Percentiles rank a stretch among this genome's conserved stretches.
phyloP scores from a whole-genome alignment of 352 stramenopile genomes.

The Pythium aristosporum region DNA sequence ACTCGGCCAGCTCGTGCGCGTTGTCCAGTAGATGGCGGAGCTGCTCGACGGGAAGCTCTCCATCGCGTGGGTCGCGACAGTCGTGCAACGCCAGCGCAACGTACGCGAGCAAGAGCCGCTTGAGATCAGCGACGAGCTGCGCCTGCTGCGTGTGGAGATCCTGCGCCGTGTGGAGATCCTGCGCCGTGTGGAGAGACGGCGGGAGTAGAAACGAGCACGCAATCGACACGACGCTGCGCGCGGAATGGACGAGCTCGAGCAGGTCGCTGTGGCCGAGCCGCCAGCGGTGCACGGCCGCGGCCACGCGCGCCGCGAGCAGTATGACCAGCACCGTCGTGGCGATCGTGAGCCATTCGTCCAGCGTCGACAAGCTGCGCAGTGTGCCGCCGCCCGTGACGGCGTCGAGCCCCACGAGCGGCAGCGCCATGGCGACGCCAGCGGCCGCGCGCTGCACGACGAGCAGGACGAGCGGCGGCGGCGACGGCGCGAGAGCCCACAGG shows the following conservation, averaged over 20 bases:
- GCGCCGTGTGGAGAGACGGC: slow-evolving; percentile 11
- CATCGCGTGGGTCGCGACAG: slow-evolving; percentile 28
- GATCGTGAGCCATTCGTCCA: slow-evolving; percentile 38
- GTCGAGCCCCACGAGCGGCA: neutral
- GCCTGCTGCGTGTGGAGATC: slow-evolving; percentile 28
- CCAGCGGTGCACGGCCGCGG: slow-evolving; percentile 44
- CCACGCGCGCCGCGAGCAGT: slow-evolving; percentile 43
- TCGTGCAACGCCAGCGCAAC: slow-evolving; percentile 59
- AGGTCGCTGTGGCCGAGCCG: slow-evolving; percentile 43
- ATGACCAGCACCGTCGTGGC: slow-evolving; percentile 40
- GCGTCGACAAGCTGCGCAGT: neutral
- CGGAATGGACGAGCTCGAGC: slow-evolving; percentile 36
- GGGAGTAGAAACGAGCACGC: slow-evolving; percentile 13
- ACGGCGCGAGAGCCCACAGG: neutral
- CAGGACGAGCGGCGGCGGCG: neutral
- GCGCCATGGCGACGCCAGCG: neutral
- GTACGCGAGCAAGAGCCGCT: slow-evolving; percentile 59
- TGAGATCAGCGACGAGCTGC: slow-evolving; percentile 57
- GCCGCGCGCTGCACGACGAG: neutral
- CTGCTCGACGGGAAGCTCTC: slow-evolving; percentile 12
- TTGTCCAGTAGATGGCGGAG: slow-evolving; percentile 39
- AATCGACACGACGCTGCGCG: slow-evolving; percentile 38
- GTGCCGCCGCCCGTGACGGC: neutral
- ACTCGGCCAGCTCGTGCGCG: slow-evolving; percentile 41
- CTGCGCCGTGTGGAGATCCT: slow-evolving; percentile 17